Conservation (phyloP, 192 early-diverging fungal species). For the Umbelopsis isabellina region DNA sequence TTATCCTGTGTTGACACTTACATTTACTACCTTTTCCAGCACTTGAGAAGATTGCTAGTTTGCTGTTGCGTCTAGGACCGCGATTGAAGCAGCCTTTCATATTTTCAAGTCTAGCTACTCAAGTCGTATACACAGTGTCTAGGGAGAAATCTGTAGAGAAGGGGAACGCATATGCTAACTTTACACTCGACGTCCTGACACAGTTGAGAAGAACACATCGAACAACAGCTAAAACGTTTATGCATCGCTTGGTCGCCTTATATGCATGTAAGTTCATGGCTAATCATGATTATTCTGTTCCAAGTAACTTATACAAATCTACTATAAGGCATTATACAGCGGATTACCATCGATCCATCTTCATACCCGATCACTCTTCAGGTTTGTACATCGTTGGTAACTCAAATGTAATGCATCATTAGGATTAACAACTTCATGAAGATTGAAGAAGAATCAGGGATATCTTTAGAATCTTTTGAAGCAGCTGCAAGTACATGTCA, state of each 20-base stretch:
- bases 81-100: background rate
- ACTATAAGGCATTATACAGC: background rate
- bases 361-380: too few relatives aligned
- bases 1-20: background rate
- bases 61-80: background rate
- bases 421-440: background rate
- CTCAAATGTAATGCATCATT: too few relatives aligned
- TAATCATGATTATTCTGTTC: too few relatives aligned
- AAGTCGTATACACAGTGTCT: background rate
- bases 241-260: background rate
- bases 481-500: background rate
- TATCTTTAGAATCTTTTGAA: background rate
- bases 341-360: too few relatives aligned
- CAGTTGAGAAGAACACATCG: background rate
- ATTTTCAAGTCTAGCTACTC: background rate
- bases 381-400: too few relatives aligned
- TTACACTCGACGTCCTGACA: background rate
- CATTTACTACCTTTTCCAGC: background rate
- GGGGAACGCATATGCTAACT: background rate
- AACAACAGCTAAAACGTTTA: background rate
- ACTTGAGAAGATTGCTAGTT: background rate
- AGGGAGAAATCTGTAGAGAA: background rate
- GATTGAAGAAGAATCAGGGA: background rate
- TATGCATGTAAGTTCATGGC: background rate
- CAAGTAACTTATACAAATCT: background rate